Base-by-base conservation (phyloP, 495 filamentous ascomycete genomes). In the Platismatia glauca region DNA sequence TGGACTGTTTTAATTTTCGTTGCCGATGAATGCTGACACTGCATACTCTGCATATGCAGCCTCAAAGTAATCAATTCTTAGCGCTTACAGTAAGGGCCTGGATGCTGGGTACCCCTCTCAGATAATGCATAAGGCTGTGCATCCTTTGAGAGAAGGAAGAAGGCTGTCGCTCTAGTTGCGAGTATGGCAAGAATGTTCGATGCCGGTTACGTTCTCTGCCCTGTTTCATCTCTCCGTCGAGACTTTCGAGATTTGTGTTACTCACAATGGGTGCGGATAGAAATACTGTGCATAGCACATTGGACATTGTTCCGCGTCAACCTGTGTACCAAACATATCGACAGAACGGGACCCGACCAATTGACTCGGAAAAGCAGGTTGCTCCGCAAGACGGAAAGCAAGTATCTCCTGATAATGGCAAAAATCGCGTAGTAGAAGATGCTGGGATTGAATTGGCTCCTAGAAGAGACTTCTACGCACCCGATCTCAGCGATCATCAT, bases 321-420 rank as follows among this genome's bases (percentile, higher is more conserved):
- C 20, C 13, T 34, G 41, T 60, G 41, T 8, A 34, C 34, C 43
- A 38, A 50, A 56, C 5, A 20, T 3, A 37, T 37, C 38, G 20
- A 34, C 38, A 60, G 22, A n/a, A 35, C 6, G 35, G 5, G 52
- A 20, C 29, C 12, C 29, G 2, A 24, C 37, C 53, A 44, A 13
- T 38, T 20, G 61, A 59, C 29, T 44, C 22, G n/a, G 61, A 35
- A 9, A 63, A 67, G 31, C 62, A 65, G 58, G 63, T 67, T 9
- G 62, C 61, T 57, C 63, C 57, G 34, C 60, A 62, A 12, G 39
- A 59, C 57, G 64, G 24, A 15, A 67, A 66, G 50, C 67, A 66
- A 39, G 48, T n/a, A 38, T 38, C 55, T 63, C 20, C 44, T 22
- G 29, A 57, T 18, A 24, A 35, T 29, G 46, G 41, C 27, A 60